Conservation (phyloP, 225 moss, liverwort and hornwort genomes). For the Anthoceros angustus region DNA sequence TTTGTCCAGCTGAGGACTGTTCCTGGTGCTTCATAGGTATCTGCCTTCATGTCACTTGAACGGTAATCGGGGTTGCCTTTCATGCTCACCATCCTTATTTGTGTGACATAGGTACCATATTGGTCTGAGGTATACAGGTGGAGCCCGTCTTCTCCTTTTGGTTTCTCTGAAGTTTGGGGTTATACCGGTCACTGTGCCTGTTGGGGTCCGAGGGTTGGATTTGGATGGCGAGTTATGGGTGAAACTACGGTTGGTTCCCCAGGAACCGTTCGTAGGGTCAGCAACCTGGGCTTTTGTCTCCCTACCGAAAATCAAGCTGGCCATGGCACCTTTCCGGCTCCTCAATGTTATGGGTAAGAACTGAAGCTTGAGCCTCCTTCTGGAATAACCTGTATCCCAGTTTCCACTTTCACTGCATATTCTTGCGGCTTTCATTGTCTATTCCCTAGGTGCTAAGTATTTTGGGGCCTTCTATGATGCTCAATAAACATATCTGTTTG, state of each 20-base stretch:
- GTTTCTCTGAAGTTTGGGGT: conserved; percentile 57
- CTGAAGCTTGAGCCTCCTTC: conserved; percentile 13
- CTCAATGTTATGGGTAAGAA: conserved; percentile 79
- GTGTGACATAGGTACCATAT: conserved; percentile 48
- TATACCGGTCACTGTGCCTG: conserved; percentile 51
- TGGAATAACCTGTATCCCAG: conserved; percentile 3
- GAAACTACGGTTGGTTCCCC: conserved; percentile 77
- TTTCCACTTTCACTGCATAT: conserved; percentile 3
- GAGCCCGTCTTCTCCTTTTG: conserved; percentile 66
- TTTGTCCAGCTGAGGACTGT: neutral
- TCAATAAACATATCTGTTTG: neutral
- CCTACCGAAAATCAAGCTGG: conserved; percentile 80
- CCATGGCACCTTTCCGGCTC: conserved; percentile 73
- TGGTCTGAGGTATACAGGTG: conserved; percentile 85
- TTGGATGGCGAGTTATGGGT: conserved; percentile 95
- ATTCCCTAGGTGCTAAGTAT: too few species aligned
- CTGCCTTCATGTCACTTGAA: too few species aligned
- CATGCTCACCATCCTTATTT: neutral
- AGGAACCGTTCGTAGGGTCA: conserved; percentile 88
- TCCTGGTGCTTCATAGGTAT: neutral
- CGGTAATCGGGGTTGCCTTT: neutral
- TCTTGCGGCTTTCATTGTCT: neutral
- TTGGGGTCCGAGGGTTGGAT: conserved; percentile 82
- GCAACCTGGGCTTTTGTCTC: conserved; percentile 94
- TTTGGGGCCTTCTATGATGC: too few species aligned